Percentiles rank a stretch among this genome's conserved stretches.
Conservation (phyloP, 805 yeast species). For the Yamadazyma olivae region DNA sequence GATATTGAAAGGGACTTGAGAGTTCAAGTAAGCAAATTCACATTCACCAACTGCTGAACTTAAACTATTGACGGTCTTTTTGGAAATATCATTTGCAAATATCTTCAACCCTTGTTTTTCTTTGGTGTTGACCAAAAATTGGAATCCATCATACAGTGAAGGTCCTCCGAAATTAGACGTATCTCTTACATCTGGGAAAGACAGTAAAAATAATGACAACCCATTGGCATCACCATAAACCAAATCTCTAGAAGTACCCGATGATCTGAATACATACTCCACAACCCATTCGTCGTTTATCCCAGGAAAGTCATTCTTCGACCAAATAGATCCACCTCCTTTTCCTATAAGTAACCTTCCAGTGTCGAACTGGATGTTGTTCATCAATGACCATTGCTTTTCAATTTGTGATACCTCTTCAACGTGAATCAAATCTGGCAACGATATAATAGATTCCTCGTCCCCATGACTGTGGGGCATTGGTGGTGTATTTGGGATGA, state of each 20-base stretch:
- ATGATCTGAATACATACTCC: slow-evolving; percentile 62
- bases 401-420: slow-evolving; percentile 20
- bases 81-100: slow-evolving; percentile 57
- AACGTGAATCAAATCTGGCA: slow-evolving; percentile 33
- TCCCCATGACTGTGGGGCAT: too few relatives aligned
- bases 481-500: too few relatives aligned
- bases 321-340: slow-evolving; percentile 22
- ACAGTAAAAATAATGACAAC: slow-evolving; percentile 46
- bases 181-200: slow-evolving; percentile 15
- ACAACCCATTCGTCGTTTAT: slow-evolving; percentile 46
- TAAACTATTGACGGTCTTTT: slow-evolving; percentile 25
- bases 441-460: slow-evolving; percentile 24
- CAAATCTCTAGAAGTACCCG: slow-evolving; percentile 38
- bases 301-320: slow-evolving; percentile 14
- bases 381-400: slow-evolving; percentile 35
- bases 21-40: slow-evolving; percentile 57
- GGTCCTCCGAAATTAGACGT: slow-evolving; percentile 50
- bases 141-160: slow-evolving; percentile 57
- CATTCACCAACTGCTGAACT: slow-evolving; percentile 51
- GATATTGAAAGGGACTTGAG: slow-evolving; percentile 68
- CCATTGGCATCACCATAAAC: slow-evolving; percentile 45
- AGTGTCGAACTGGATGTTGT: slow-evolving; percentile 87
- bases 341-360: slow-evolving; percentile 37
- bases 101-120: slow-evolving; percentile 54
- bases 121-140: slow-evolving; percentile 51